Percentiles rank a stretch among this genome's conserved stretches.
These are phyloP conservation scores for Fusarium oxysporum DNA, from an alignment of 2,329 filamentous ascomycete genomes.

Conservation along the genomic window DNA sequence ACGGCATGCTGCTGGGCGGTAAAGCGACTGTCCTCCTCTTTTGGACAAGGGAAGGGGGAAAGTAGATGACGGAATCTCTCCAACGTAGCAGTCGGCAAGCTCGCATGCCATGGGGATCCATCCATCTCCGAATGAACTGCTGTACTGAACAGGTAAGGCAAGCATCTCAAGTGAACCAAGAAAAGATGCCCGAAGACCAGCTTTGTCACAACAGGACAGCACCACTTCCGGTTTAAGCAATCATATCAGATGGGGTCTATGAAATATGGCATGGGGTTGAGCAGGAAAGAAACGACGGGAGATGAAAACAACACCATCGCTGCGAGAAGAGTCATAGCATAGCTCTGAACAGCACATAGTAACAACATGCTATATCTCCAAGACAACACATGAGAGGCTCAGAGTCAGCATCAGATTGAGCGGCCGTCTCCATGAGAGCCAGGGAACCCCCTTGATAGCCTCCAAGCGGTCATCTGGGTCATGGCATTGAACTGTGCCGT, in stretches of 20 bases:
- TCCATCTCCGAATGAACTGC: slow-evolving; percentile 11
- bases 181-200: slow-evolving; percentile 9
- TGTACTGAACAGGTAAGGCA: slow-evolving; percentile 16
- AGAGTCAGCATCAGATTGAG: slow-evolving; percentile 26
- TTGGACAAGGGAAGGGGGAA: slow-evolving; percentile 7
- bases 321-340: slow-evolving; percentile 29
- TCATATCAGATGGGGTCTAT: slow-evolving; percentile 11
- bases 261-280: slow-evolving; percentile 6
- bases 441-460: slow-evolving; percentile 25
- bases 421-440: slow-evolving; percentile 15
- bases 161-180: slow-evolving; percentile 15
- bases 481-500: slow-evolving; percentile 5
- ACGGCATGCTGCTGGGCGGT: slow-evolving; percentile 11
- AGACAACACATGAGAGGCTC: slow-evolving; percentile 31
- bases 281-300: slow-evolving; percentile 19
- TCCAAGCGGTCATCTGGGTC: slow-evolving; percentile 16
- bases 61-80: slow-evolving; percentile 14
- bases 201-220: slow-evolving; percentile 16
- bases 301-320: slow-evolving; percentile 27
- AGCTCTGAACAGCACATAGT: slow-evolving; percentile 18
- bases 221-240: slow-evolving; percentile 20
- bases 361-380: slow-evolving; percentile 27
- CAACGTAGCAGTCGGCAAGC: slow-evolving; percentile 28
- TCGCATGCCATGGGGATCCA: slow-evolving; percentile 18
- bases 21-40: slow-evolving; percentile 18